Percentiles rank a stretch among this genome's conserved stretches.
phyloP scores from a whole-genome alignment of 768 basidiomycete genomes.

The Lentinus tigrinus region DNA sequence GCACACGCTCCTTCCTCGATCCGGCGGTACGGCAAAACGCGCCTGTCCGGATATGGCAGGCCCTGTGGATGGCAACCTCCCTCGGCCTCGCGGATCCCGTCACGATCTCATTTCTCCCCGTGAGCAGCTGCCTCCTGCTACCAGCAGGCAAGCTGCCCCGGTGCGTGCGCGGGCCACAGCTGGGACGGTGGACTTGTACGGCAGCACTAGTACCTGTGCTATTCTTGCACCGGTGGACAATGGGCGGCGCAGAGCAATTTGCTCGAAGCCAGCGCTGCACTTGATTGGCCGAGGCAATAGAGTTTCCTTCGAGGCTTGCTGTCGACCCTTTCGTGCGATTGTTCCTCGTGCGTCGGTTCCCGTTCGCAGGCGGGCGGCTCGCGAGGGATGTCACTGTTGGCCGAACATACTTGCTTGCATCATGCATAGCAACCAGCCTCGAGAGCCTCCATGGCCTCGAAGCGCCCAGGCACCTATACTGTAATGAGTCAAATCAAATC shows the following conservation, averaged over 20 bases:
- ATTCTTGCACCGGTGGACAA: neutral
- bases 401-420: neutral
- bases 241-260: neutral
- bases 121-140: neutral
- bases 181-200: neutral
- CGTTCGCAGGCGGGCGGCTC: neutral
- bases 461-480: neutral
- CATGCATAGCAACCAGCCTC: neutral
- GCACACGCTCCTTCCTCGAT: neutral
- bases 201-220: neutral
- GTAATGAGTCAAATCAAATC: neutral
- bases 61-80: neutral
- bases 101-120: neutral
- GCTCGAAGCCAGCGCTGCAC: neutral
- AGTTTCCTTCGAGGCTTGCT: neutral
- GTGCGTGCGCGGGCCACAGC: neutral
- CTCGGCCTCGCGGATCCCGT: neutral
- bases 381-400: neutral
- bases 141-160: neutral
- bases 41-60: neutral
- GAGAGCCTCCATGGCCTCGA: neutral
- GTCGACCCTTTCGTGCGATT: neutral
- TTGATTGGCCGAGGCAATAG: neutral
- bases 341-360: neutral
- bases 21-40: neutral